Evolutionary conservation across 2,329 filamentous ascomycete species (phyloP).

Genomic region (Uncinocarpus reesii): DNA sequence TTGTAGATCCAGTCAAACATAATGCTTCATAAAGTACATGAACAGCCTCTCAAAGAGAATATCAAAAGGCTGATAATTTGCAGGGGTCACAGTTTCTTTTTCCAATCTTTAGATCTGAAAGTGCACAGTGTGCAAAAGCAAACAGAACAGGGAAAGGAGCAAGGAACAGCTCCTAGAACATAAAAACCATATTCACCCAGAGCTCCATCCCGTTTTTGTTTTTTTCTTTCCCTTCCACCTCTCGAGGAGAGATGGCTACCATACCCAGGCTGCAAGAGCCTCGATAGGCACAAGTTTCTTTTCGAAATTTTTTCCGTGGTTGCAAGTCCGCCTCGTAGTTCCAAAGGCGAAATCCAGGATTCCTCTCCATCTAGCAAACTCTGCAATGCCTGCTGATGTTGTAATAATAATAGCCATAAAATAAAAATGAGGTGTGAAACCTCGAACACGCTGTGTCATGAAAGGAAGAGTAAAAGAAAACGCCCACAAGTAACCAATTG

Average conservation of each 20-base stretch:
- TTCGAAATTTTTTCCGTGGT: neutral
- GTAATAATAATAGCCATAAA: slow-evolving; percentile 16
- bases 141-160: neutral
- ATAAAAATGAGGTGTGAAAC: slow-evolving; percentile 15
- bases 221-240: slow-evolving; percentile 10
- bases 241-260: slow-evolving; percentile 8
- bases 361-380: slow-evolving; percentile 1
- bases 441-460: slow-evolving; percentile 11
- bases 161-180: slow-evolving; percentile 5
- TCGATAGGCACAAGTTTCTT: slow-evolving; percentile 8
- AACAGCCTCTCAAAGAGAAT: neutral
- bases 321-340: neutral
- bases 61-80: neutral
- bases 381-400: slow-evolving; percentile 10
- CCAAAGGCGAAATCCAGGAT: neutral
- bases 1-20: slow-evolving; percentile 2
- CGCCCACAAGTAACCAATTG: slow-evolving; percentile 12
- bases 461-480: slow-evolving; percentile 13
- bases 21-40: slow-evolving; percentile 10
- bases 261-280: neutral
- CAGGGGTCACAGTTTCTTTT: neutral
- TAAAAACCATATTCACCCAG: slow-evolving; percentile 8
- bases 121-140: slow-evolving; percentile 1
- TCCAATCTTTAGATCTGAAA: slow-evolving; percentile 8
- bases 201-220: slow-evolving; percentile 1